Conservation (phyloP, 768 basidiomycete genomes). For the Coprinellus aureogranulatus region DNA sequence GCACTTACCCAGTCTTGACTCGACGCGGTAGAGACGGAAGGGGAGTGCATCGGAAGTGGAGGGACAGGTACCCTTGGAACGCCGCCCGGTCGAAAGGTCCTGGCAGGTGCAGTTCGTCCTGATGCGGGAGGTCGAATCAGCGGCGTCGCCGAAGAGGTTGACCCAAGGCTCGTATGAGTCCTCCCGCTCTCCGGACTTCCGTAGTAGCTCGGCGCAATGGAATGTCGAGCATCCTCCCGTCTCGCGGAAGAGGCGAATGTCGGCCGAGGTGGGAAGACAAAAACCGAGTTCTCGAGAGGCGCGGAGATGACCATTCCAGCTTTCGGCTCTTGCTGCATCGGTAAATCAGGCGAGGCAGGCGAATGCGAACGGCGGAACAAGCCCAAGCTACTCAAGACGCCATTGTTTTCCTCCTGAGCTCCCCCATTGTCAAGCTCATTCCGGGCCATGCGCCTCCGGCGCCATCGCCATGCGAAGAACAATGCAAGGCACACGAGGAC, state of each 20-base stretch:
- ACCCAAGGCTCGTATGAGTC: conserved; percentile 20
- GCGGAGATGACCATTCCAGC: conserved; percentile 18
- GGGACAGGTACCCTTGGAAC: conserved; percentile 9
- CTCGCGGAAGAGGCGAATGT: neutral
- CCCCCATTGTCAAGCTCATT: neutral
- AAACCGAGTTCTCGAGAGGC: conserved; percentile 18
- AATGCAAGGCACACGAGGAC: conserved; percentile 14
- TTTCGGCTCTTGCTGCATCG: conserved; percentile 30
- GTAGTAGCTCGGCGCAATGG: conserved; percentile 41
- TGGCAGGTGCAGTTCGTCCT: neutral
- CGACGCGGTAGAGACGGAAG: neutral
- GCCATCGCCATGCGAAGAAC: conserved; percentile 17
- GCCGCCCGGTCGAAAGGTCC: conserved; percentile 2
- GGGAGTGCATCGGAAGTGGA: neutral
- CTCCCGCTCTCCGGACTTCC: conserved; percentile 25
- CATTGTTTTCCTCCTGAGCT: neutral
- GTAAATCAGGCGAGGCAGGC: conserved; percentile 30
- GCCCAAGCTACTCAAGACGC: neutral
- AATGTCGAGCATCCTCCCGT: conserved; percentile 20
- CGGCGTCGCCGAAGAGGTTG: conserved; percentile 19
- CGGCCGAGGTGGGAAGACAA: conserved; percentile 19
- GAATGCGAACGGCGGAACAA: conserved; percentile 6
- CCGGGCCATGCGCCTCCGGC: conserved; percentile 13
- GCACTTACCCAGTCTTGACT: neutral
- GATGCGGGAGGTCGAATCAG: conserved; percentile 24